A percentile compares a stretch with the other conserved stretches of the same genome.
These are phyloP conservation scores for Hansfordia pulvinata DNA, from an alignment of 2,329 filamentous ascomycete genomes.

Conservation along the genomic window DNA sequence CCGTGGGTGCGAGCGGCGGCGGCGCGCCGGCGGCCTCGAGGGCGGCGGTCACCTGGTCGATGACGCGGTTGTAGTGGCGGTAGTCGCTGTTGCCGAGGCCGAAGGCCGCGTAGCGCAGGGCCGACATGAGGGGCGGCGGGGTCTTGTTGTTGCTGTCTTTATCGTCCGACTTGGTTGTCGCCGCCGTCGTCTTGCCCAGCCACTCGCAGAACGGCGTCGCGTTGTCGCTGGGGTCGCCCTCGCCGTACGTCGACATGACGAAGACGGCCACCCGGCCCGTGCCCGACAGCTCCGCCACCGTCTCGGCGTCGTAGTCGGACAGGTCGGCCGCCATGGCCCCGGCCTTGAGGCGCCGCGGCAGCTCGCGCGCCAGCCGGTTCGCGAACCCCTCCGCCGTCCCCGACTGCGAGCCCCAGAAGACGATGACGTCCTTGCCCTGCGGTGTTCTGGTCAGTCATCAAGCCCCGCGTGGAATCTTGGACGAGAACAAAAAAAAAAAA, in stretches of 20 bases:
- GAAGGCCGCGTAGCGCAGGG: constrained; percentile 16
- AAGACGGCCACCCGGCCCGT: constrained; percentile 18
- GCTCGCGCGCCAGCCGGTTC: constrained; percentile 22
- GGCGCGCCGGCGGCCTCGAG: constrained; percentile 1
- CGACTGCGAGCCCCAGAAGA: constrained; percentile 34
- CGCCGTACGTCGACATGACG: constrained; percentile 22
- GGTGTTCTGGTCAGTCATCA: no score
- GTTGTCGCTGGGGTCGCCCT: constrained; percentile 25
- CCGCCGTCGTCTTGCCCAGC: no score
- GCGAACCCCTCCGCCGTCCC: constrained; percentile 29
- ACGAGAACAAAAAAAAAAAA: no score
- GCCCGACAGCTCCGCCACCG: constrained; percentile 14
- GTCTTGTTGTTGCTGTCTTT: no score
- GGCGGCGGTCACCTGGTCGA: constrained; percentile 13
- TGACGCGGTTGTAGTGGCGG: background rate
- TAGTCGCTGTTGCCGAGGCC: background rate
- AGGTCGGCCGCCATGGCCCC: constrained; percentile 25
- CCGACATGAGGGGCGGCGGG: constrained; percentile 2
- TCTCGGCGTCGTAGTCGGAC: constrained; percentile 29
- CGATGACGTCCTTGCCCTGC: no score
- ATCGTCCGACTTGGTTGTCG: no score
- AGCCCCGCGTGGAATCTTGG: no score
- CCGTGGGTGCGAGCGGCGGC: constrained; percentile 11
- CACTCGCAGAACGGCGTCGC: constrained; percentile 14
- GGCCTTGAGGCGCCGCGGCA: constrained; percentile 22